Evolutionary conservation across 768 basidiomycete genomes (phyloP).

Genomic region (Crepidotus variabilis): DNA sequence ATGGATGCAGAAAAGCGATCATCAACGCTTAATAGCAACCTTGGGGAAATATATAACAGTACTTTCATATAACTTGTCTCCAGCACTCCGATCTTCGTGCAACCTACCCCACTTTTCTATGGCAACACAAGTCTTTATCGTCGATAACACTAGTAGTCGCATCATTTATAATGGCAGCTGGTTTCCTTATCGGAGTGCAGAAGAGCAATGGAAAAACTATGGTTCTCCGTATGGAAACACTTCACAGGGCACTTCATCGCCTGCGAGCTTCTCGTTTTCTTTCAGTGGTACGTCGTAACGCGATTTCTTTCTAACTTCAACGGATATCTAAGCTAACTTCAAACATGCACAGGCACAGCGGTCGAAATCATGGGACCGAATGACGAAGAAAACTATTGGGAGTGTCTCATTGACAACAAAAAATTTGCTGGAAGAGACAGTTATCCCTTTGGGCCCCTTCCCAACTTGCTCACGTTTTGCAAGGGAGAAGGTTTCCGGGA

Average conservation of each 20-base stretch:
- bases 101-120: too few relatives aligned
- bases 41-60: too few relatives aligned
- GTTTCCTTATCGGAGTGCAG: too few relatives aligned
- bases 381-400: slow-evolving; percentile 9
- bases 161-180: too few relatives aligned
- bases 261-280: slow-evolving; percentile 14
- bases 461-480: slow-evolving; percentile 7
- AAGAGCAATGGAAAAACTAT: slow-evolving; percentile 4
- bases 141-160: too few relatives aligned
- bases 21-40: too few relatives aligned
- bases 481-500: neutral
- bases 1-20: too few relatives aligned
- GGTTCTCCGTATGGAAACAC: slow-evolving; percentile 15
- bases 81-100: too few relatives aligned
- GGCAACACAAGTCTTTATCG: too few relatives aligned
- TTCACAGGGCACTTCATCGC: slow-evolving; percentile 12
- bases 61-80: too few relatives aligned
- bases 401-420: slow-evolving; percentile 14
- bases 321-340: neutral
- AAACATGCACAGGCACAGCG: slow-evolving; percentile 1
- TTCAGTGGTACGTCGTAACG: slow-evolving; percentile 17
- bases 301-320: neutral
- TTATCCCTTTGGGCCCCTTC: slow-evolving; percentile 1
- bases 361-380: slow-evolving; percentile 7
- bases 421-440: neutral